Evolutionary conservation across 1,284 basidiomycete species (phyloP).

Genomic region (Malassezia restricta): DNA sequence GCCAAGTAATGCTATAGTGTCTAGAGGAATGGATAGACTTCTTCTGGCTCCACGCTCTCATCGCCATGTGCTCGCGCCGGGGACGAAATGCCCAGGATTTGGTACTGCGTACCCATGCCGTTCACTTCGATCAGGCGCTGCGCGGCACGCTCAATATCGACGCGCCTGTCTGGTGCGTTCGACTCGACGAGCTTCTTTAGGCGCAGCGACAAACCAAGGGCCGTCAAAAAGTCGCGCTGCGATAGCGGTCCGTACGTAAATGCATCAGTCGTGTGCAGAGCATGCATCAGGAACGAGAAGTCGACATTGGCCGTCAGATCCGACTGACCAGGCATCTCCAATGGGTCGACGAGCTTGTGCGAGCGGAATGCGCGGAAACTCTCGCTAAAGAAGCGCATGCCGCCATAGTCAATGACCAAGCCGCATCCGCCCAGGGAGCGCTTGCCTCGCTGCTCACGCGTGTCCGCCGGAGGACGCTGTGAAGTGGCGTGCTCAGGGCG

Average conservation of each 20-base stretch:
- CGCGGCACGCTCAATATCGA: constrained; percentile 50
- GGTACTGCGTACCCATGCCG: constrained; percentile 55
- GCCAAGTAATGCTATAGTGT: not conserved
- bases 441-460: constrained; percentile 15
- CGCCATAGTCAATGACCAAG: constrained; percentile 83
- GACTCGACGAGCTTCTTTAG: constrained; percentile 39
- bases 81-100: constrained; percentile 46
- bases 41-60: not conserved
- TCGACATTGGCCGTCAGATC: constrained; percentile 94
- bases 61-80: not conserved
- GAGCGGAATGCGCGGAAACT: constrained; percentile 84
- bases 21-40: constrained; percentile 13
- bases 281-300: constrained; percentile 74
- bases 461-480: not conserved
- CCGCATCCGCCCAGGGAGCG: constrained; percentile 57
- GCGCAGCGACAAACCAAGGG: constrained; percentile 55
- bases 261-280: constrained; percentile 50
- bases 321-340: constrained; percentile 69
- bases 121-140: constrained; percentile 51
- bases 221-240: constrained; percentile 58
- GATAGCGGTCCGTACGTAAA: constrained; percentile 56
- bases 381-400: constrained; percentile 57
- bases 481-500: constrained; percentile 9
- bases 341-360: constrained; percentile 74
- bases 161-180: constrained; percentile 17